phyloP scores from a whole-genome alignment of 164 flowering plant genomes.

The Santalum album region DNA sequence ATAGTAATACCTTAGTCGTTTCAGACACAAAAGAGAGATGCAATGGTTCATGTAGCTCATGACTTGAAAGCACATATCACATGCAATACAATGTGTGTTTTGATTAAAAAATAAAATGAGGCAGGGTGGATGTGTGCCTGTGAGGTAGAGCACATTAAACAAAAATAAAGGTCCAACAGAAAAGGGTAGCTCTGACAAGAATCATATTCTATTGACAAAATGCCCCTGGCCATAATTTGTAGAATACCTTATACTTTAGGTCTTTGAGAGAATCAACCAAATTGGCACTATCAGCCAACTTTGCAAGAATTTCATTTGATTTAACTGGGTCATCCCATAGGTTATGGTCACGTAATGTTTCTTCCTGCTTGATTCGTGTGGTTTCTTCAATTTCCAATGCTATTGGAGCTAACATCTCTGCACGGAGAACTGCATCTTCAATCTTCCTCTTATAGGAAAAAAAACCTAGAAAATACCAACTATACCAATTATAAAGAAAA shows the following conservation, averaged over 20 bases:
- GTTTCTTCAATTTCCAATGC: conserved; percentile 74
- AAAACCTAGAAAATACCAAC: conserved; percentile 28
- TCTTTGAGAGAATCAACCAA: conserved; percentile 72
- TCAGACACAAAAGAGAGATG: no score
- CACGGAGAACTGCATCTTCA: conserved; percentile 64
- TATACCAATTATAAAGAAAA: background rate
- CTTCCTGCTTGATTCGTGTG: conserved; percentile 49
- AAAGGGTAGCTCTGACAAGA: no score
- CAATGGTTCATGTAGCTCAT: no score
- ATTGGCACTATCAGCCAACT: conserved; percentile 59
- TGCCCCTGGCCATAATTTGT: no score
- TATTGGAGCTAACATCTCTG: conserved; percentile 47
- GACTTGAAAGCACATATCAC: no score
- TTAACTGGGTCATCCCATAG: conserved; percentile 72
- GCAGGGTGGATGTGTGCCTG: no score
- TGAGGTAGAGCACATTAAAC: no score
- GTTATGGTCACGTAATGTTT: conserved; percentile 42
- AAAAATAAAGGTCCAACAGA: no score
- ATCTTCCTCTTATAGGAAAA: conserved; percentile 73
- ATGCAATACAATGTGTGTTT: no score
- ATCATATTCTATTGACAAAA: no score
- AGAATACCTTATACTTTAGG: conserved; percentile 57
- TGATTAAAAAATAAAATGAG: no score
- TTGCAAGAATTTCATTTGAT: conserved; percentile 55
- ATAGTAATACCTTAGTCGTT: no score